Evolutionary conservation across 2,329 filamentous ascomycete genomes (phyloP).

Genomic region (Fusarium equiseti): DNA sequence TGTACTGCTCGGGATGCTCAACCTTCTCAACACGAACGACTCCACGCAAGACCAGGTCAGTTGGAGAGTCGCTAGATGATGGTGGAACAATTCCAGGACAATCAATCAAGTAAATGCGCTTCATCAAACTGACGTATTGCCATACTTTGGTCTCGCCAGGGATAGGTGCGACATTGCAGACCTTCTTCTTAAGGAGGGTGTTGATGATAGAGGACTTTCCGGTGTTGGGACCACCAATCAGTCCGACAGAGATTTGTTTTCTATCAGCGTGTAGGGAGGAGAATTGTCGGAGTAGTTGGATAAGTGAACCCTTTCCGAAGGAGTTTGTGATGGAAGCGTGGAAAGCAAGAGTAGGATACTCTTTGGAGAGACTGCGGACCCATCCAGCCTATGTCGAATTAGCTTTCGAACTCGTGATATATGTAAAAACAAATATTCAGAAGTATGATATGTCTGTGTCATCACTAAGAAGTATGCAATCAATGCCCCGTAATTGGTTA

Average conservation of each 20-base stretch:
- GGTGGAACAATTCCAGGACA: slow-evolving; percentile 97
- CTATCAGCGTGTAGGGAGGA: slow-evolving; percentile 88
- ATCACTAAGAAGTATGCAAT: slow-evolving; percentile 98
- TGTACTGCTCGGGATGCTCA: slow-evolving; percentile 95
- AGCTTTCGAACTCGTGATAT: slow-evolving; percentile 38
- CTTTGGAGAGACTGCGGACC: slow-evolving; percentile 89
- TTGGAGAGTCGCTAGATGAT: slow-evolving; percentile 82
- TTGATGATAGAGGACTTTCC: slow-evolving; percentile 99
- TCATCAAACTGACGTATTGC: slow-evolving; percentile 98
- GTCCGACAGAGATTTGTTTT: slow-evolving; percentile 93
- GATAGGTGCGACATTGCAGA: slow-evolving; percentile 92
- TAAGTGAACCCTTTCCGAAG: slow-evolving; percentile 95
- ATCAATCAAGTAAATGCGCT: slow-evolving; percentile 89
- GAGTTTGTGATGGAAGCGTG: slow-evolving; percentile 95
- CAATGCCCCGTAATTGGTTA: slow-evolving; percentile 58
- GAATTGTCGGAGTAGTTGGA: slow-evolving; percentile 92
- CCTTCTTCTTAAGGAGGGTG: slow-evolving; percentile 92
- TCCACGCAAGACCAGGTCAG: slow-evolving; percentile 89
- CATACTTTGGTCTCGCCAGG: slow-evolving; percentile 98
- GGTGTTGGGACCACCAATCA: slow-evolving; percentile 84
- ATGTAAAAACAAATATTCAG: slow-evolving; percentile 1
- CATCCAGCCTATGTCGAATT: slow-evolving; percentile 78
- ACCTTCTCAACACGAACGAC: slow-evolving; percentile 97
- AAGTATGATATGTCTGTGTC: slow-evolving; percentile 77
- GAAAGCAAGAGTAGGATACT: slow-evolving; percentile 94